Conservation (phyloP, 2,329 filamentous ascomycete species). For the Pyricularia sp. region DNA sequence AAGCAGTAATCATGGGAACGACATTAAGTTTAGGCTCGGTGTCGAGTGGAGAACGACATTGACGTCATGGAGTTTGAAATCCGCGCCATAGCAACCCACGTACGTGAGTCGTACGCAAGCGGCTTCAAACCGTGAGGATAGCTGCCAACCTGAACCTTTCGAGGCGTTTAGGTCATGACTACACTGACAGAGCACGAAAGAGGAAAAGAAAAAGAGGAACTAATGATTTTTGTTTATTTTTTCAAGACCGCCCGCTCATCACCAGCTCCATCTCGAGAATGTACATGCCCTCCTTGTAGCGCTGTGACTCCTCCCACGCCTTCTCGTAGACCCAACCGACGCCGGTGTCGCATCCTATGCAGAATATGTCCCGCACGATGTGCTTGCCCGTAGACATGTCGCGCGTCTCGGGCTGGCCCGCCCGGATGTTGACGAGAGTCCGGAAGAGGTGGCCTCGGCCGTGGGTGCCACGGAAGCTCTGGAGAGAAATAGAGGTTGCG, state of each 20-base stretch:
- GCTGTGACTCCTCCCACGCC: background rate
- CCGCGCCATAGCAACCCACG: no score
- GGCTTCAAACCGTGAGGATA: no score
- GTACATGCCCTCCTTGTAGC: constrained; percentile 1
- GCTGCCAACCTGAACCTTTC: no score
- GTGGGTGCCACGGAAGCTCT: background rate
- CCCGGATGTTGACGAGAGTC: background rate
- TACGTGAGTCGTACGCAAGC: no score
- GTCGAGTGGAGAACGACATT: no score
- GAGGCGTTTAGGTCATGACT: no score
- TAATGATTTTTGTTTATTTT: no score
- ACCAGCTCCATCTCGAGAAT: constrained; percentile 1
- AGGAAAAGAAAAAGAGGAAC: no score
- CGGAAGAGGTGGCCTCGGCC: background rate
- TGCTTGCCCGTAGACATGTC: background rate
- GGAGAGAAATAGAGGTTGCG: background rate
- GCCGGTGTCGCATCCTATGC: background rate
- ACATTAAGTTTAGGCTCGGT: no score
- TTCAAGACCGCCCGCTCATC: background rate
- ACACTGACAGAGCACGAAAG: no score
- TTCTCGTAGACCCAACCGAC: background rate
- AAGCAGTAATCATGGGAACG: no score
- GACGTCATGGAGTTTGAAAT: no score
- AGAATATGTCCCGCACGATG: background rate
- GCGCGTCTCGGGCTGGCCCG: background rate